Evolutionary conservation across 2,329 filamentous ascomycete genomes (phyloP).

Genomic region (Taxawa tesnikishii): DNA sequence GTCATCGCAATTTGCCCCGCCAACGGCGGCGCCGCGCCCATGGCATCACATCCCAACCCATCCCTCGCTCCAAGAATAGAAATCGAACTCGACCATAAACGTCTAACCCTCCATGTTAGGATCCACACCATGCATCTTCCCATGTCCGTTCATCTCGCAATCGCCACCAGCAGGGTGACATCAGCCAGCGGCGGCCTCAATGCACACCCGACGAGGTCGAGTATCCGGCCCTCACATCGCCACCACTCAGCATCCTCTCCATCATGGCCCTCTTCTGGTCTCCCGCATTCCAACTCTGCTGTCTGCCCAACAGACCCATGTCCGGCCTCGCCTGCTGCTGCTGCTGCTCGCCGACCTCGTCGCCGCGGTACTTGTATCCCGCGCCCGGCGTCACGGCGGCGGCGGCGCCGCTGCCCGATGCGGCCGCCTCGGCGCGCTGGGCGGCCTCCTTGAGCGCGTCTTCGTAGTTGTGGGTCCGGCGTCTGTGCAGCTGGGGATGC

Average conservation of each 20-base stretch:
- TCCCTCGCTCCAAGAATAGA: no score
- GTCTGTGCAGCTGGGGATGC: slow-evolving; percentile 8
- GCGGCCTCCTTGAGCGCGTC: slow-evolving; percentile 12
- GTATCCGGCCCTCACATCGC: slow-evolving; percentile 3
- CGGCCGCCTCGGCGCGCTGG: no score
- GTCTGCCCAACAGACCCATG: slow-evolving; percentile 11
- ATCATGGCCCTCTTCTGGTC: slow-evolving; percentile 18
- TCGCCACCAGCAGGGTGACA: no score
- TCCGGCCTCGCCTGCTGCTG: slow-evolving; percentile 2
- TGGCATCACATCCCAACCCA: no score
- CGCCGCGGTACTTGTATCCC: slow-evolving; percentile 6
- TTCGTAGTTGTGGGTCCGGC: slow-evolving; percentile 17
- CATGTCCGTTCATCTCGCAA: no score
- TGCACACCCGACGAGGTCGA: no score
- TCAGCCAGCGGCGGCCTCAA: no score
- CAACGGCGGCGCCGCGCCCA: no score
- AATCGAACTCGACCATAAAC: no score
- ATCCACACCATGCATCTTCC: no score
- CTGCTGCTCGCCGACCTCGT: background rate
- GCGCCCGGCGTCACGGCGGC: background rate
- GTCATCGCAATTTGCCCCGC: no score
- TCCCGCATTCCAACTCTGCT: slow-evolving; percentile 17
- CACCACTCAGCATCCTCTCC: slow-evolving; percentile 13
- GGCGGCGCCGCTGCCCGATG: slow-evolving; percentile 7
- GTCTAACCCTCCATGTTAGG: no score